phyloP scores from a whole-genome alignment of 148 eudicot species.

The Rhododendron ferrugineum region DNA sequence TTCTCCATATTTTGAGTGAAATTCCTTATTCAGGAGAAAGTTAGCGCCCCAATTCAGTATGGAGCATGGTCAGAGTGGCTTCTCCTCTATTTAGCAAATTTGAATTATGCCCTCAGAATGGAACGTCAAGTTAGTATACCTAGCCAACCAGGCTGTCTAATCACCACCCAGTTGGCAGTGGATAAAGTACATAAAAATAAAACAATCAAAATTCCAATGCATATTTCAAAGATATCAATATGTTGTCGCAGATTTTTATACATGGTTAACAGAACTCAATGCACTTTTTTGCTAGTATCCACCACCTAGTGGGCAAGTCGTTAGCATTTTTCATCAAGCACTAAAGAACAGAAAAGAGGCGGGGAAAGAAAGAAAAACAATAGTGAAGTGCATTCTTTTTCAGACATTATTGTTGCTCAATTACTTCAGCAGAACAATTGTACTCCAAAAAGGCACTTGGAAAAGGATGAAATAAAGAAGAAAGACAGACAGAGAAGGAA shows the following conservation, averaged over 20 bases:
- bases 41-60: not conserved
- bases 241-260: not conserved
- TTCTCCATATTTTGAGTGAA: not conserved
- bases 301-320: not conserved
- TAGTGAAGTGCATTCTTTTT: not conserved
- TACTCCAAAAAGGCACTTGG: not conserved
- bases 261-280: not conserved
- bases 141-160: not conserved
- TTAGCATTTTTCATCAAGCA: not conserved
- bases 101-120: not conserved
- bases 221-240: not conserved
- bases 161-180: not conserved
- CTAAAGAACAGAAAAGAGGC: not conserved
- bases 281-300: not conserved
- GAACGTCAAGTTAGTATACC: not conserved
- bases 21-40: not conserved
- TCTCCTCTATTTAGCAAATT: not conserved
- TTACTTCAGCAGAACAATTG: not conserved
- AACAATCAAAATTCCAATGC: too few species aligned
- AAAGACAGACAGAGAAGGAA: not conserved
- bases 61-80: not conserved
- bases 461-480: not conserved
- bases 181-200: too few species aligned
- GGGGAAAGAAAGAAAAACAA: not conserved
- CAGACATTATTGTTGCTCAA: not conserved